Conservation (phyloP, 345 rosid species). For the Trapa bicornis region DNA sequence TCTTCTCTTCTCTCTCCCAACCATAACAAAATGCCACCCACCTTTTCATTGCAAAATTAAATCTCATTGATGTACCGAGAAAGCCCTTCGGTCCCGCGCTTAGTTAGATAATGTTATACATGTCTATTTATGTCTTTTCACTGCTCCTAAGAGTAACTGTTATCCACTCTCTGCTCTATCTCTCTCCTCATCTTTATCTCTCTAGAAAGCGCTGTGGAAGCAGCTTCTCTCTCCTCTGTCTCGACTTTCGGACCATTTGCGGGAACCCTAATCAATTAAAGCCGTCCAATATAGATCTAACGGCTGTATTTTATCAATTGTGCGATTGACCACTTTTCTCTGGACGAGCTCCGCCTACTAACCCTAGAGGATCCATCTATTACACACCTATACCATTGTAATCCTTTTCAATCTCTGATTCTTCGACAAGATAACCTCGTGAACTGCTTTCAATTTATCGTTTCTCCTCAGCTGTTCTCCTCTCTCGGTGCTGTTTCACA, state of each 20-base stretch:
- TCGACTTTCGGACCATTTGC: slow-evolving; percentile 2
- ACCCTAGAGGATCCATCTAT: slow-evolving; percentile 37
- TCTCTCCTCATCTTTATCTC: not conserved
- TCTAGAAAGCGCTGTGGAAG: not conserved
- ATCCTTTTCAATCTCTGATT: not conserved
- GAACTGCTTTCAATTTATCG: slow-evolving; percentile 16
- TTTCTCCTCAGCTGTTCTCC: slow-evolving; percentile 4
- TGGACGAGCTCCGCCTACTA: slow-evolving; percentile 6
- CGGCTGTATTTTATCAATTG: slow-evolving; percentile 19
- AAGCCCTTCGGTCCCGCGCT: too few relatives aligned
- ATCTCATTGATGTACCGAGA: too few relatives aligned
- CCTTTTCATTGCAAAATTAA: too few relatives aligned
- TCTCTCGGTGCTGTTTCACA: slow-evolving; percentile 2
- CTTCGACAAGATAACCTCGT: slow-evolving; percentile 21
- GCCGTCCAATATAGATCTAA: slow-evolving; percentile 25
- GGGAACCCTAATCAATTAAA: slow-evolving; percentile 16
- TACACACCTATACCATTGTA: slow-evolving; percentile 9
- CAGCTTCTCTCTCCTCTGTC: not conserved
- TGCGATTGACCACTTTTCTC: slow-evolving; percentile 1
- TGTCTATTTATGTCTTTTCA: slow-evolving; percentile 1
- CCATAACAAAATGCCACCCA: too few relatives aligned
- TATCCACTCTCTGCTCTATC: not conserved
- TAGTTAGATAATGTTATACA: not conserved
- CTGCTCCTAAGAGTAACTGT: not conserved
- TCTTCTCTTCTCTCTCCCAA: too few relatives aligned